Percentiles rank a stretch among this genome's conserved stretches.
Conservation (phyloP, 23 red algal species). For the Gracilaria vermiculophylla region DNA sequence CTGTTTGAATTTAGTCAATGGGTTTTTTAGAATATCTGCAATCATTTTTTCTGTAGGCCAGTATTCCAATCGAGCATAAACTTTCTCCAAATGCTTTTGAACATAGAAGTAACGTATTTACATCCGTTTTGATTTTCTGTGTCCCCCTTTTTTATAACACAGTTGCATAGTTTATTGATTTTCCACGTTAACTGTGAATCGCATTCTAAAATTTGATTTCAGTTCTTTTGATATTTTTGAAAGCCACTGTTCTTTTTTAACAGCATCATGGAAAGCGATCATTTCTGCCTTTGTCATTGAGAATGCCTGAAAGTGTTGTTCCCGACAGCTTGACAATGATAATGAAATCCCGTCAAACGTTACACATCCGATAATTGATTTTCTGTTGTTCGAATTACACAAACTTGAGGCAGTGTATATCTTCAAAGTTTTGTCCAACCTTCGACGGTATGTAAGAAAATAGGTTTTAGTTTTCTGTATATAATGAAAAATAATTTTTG, state of each 20-base stretch:
- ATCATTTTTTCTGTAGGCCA: neutral
- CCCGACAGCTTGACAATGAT: neutral
- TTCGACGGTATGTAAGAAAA: neutral
- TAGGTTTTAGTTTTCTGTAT: neutral
- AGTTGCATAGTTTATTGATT: neutral
- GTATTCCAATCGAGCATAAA: neutral
- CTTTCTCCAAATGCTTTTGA: neutral
- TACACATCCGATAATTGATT: neutral
- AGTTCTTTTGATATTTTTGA: neutral
- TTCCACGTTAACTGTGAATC: neutral
- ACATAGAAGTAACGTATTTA: neutral
- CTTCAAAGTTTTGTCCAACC: neutral
- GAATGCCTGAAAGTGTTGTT: neutral
- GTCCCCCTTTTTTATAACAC: neutral
- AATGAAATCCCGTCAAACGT: neutral
- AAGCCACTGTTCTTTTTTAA: neutral
- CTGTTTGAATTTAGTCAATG: neutral
- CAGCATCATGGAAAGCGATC: neutral
- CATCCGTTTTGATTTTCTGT: constrained; percentile 21
- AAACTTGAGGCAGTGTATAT: neutral
- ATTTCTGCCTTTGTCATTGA: neutral
- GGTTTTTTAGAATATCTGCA: constrained; percentile 11
- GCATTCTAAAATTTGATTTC: too few species aligned
- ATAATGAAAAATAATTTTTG: neutral
- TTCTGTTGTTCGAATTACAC: neutral